phyloP scores from a whole-genome alignment of 1,284 basidiomycete species.

The Trichosporon ovoides region DNA sequence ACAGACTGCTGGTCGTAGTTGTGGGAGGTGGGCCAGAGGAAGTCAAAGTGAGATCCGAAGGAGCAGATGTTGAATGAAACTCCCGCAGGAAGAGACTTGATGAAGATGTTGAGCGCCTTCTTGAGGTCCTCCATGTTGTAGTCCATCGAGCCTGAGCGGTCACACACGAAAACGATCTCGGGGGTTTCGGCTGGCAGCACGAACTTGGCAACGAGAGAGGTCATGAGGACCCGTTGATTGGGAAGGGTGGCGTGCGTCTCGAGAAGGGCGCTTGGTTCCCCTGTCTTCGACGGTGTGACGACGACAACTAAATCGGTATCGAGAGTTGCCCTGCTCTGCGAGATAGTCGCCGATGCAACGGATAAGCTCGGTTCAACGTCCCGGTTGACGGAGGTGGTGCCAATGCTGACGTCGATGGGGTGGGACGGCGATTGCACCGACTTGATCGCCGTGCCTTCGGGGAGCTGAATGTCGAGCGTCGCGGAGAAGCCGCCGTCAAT shows the following conservation, averaged over 20 bases:
- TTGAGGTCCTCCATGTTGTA: slow-evolving; percentile 19
- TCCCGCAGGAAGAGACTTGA: slow-evolving; percentile 25
- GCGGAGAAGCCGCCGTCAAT: neutral
- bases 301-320: slow-evolving; percentile 26
- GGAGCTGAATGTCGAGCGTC: slow-evolving; percentile 19
- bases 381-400: slow-evolving; percentile 12
- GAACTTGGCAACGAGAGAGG: slow-evolving; percentile 16
- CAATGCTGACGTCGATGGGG: slow-evolving; percentile 14
- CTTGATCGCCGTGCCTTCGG: slow-evolving; percentile 12
- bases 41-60: slow-evolving; percentile 18
- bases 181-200: slow-evolving; percentile 5
- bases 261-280: slow-evolving; percentile 23
- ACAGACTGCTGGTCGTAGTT: slow-evolving; percentile 16
- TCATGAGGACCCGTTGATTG: slow-evolving; percentile 15
- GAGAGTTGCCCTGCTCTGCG: slow-evolving; percentile 2
- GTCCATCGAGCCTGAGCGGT: slow-evolving; percentile 28
- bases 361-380: slow-evolving; percentile 1
- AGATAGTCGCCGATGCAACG: slow-evolving; percentile 9
- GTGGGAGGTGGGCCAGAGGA: slow-evolving; percentile 15
- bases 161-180: slow-evolving; percentile 34
- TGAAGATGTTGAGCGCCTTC: slow-evolving; percentile 16
- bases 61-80: slow-evolving; percentile 30
- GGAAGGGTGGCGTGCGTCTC: slow-evolving; percentile 17
- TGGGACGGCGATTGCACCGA: slow-evolving; percentile 21
- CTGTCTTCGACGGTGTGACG: slow-evolving; percentile 18